A percentile compares a stretch with the other conserved stretches of the same genome.
Conservation (phyloP, 345 rosid genomes). For the Salix suchowensis region DNA sequence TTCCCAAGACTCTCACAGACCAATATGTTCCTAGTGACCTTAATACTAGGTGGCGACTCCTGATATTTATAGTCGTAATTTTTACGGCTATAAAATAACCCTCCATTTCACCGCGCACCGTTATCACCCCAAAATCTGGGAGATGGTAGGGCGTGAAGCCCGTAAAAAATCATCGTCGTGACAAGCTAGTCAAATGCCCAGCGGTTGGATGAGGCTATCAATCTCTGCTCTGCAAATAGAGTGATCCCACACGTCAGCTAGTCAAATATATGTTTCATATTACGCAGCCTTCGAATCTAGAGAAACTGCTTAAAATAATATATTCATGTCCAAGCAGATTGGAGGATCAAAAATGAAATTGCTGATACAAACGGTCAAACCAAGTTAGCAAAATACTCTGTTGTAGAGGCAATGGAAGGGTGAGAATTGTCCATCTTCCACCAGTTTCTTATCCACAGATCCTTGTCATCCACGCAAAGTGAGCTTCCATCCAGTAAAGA, state of each 20-base stretch:
- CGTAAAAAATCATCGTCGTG: too few relatives aligned
- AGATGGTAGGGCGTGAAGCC: too few relatives aligned
- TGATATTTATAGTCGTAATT: too few relatives aligned
- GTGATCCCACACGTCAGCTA: too few relatives aligned
- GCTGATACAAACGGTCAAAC: slow-evolving; percentile 41
- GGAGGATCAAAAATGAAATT: not conserved
- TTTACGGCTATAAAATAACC: too few relatives aligned
- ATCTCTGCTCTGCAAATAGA: too few relatives aligned
- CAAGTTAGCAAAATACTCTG: slow-evolving; percentile 70
- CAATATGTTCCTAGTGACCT: too few relatives aligned
- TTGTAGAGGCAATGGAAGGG: slow-evolving; percentile 73
- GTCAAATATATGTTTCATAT: not conserved
- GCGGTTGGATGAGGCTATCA: not conserved
- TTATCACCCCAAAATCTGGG: too few relatives aligned
- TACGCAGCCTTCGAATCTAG: too few relatives aligned
- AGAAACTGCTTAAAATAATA: not conserved
- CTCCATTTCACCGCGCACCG: too few relatives aligned
- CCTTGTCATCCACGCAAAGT: slow-evolving; percentile 93
- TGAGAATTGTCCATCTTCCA: slow-evolving; percentile 86
- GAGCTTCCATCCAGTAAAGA: slow-evolving; percentile 80
- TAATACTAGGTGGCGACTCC: too few relatives aligned
- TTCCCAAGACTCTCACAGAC: too few relatives aligned
- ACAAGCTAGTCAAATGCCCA: not conserved
- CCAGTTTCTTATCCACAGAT: slow-evolving; percentile 69
- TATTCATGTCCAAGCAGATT: not conserved